Evolutionary conservation across 495 filamentous ascomycete species (phyloP), one percentile per base, ranked within the genome.

Genomic region (Haplographium delicatum): DNA sequence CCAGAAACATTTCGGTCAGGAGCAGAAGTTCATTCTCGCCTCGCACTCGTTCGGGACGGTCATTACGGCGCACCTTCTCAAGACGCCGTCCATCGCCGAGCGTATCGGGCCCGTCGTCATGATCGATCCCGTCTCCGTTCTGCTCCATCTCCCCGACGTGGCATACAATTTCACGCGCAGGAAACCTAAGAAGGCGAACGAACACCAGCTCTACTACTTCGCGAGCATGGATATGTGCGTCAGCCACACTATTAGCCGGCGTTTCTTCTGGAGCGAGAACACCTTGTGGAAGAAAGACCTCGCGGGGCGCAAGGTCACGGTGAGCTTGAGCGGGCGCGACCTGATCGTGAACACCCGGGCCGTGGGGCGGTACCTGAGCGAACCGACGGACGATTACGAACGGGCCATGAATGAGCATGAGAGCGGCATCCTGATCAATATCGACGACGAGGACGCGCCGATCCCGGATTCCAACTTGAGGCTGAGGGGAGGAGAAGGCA

Each of bases 101-200:
- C 65, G 68, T 9, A 72, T 83, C 16, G 63, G 65, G 5, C 66
- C 74, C 2, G 47, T 76, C 2, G 57, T 86, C 5, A 65, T 86
- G 18, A 71, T 85, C 24, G 83, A 86, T 59, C 83, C 83, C 1
- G 80, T 86, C n/a, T 74, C 72, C 4, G 70, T 86, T 24, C 55
- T 84, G 18, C 67, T 86, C 26, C 83, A 86, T 61, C 64, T 83
- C 9, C 83, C 83, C 20, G 73, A 83, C 51, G 80, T 86, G 33
- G 81, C 81, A n/a, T 86, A 80, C 70, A 86, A 86, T 58, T 86
- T 86, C 58, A 82, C 76, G 10, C 59, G 68, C 24, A 71, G 83
- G 3, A 62, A 61, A 37, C 82, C 83, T 0, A 63, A 42, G 23
- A 45, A 44, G 20, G 81, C 83, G 3, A 84, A 82, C 53, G 81